Evolutionary conservation across 2,329 filamentous ascomycete species (phyloP), one percentile per base, ranked within the genome.

Genomic region (Volutella citrinella): DNA sequence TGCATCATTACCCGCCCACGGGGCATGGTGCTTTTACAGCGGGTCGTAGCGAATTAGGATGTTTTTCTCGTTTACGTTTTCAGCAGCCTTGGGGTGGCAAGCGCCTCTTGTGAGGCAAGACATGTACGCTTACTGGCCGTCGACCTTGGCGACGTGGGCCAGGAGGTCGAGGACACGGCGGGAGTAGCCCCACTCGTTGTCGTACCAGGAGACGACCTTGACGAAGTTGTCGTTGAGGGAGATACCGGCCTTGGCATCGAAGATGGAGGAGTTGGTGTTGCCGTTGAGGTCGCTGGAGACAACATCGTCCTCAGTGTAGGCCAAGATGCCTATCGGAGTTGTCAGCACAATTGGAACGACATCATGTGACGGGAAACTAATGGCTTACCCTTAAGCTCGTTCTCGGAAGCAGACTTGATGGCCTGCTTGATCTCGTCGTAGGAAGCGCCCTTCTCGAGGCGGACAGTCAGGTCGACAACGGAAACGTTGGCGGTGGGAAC

Each of bases 141-240:
- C 86, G 49, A 84, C 82, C 77, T 87, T 86, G 69, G 84, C 74
- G 59, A 90, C 78, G 76, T 89, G 84, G 70, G 76, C 74, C 65
- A 80, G 64, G 58, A 93, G 84, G 72, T 93, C 86, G 55, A 90
- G 74, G 60, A 90, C 86, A 81, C 86, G 93, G 76, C 90, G 90
- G 69, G 87, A 94, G 85, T 98, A 97, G 63, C 90, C 93, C 89
- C 90, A 96, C 82, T 97, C 91, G 80, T 97, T 97, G 80, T 95
- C 89, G 74, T 95, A 95, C 93, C 91, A 97, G 60, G 83, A 83
- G 66, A 96, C 85, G 46, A 98, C 80, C 86, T 98, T 98, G 80
- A 95, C 82, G 69, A 97, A 97, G 83, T 96, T 90, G 62, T 89
- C 72, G 82, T 97, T 98, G 59, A 98, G 84, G 52, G 90, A 86